phyloP scores from a whole-genome alignment of 1,284 basidiomycete genomes.

The Sporisorium scitamineum region DNA sequence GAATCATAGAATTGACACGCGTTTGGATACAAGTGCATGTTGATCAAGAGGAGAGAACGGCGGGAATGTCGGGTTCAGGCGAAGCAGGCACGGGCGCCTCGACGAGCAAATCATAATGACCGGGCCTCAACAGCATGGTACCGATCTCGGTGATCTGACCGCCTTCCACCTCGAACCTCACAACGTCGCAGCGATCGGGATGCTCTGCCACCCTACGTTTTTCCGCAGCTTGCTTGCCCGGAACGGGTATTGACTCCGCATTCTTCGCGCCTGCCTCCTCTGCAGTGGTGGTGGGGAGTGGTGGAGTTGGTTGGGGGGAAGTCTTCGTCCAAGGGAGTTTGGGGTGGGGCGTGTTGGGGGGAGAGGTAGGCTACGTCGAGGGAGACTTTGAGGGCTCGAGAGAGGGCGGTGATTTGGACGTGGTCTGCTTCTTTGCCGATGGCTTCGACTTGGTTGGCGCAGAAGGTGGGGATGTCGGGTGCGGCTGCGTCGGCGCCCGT shows the following conservation, averaged over 20 bases:
- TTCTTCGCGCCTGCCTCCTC: too few relatives aligned
- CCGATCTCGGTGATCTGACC: slow-evolving; percentile 59
- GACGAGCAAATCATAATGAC: slow-evolving; percentile 60
- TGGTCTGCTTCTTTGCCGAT: slow-evolving; percentile 66
- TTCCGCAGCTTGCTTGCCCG: slow-evolving; percentile 35
- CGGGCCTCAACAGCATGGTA: slow-evolving; percentile 53
- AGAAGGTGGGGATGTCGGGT: slow-evolving; percentile 58
- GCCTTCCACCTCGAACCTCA: slow-evolving; percentile 57
- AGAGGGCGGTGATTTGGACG: slow-evolving; percentile 63
- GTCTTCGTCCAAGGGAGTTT: slow-evolving; percentile 42
- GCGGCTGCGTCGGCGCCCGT: slow-evolving; percentile 8
- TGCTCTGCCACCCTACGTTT: slow-evolving; percentile 27
- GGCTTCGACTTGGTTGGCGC: slow-evolving; percentile 59
- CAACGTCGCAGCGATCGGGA: slow-evolving; percentile 54
- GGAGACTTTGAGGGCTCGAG: slow-evolving; percentile 51
- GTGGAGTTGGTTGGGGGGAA: slow-evolving; percentile 26
- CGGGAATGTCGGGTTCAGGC: slow-evolving; percentile 53
- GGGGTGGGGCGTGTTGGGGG: slow-evolving; percentile 45
- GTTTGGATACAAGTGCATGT: not conserved
- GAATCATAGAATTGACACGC: too few relatives aligned
- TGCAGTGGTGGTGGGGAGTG: not conserved
- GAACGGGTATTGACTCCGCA: slow-evolving; percentile 38
- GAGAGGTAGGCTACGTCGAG: slow-evolving; percentile 63
- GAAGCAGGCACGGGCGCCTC: slow-evolving; percentile 48
- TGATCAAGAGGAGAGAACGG: slow-evolving; percentile 23